Conservation (phyloP, 257 asterid species). For the Solanum verrucosum region DNA sequence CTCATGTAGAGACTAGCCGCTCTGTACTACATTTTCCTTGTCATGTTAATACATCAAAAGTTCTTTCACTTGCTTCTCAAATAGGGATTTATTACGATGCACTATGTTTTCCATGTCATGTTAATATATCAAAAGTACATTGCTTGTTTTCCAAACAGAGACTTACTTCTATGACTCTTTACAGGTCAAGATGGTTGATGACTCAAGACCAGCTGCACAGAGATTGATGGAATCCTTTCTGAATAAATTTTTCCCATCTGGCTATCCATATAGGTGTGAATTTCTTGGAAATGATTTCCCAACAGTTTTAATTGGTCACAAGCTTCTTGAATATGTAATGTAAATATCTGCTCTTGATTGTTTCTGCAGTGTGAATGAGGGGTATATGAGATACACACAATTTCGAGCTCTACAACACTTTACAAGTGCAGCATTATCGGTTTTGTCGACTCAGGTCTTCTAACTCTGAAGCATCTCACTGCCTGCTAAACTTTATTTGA, state of each 20-base stretch:
- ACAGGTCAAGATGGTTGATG: slow-evolving; percentile 75
- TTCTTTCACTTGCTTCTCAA: neutral
- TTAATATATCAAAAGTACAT: neutral
- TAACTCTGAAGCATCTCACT: slow-evolving; percentile 1
- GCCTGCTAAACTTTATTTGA: neutral
- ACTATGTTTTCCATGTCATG: neutral
- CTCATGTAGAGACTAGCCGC: neutral
- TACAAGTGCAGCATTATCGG: slow-evolving; percentile 86
- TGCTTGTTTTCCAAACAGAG: neutral
- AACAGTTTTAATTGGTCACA: neutral
- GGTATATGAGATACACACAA: slow-evolving; percentile 89
- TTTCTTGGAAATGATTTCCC: neutral
- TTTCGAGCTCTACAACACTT: slow-evolving; percentile 95
- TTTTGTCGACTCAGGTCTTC: slow-evolving; percentile 93
- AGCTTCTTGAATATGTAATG: neutral
- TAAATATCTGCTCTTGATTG: neutral
- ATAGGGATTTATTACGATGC: neutral
- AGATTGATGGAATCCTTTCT: slow-evolving; percentile 60
- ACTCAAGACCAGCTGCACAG: slow-evolving; percentile 58
- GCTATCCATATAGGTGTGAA: slow-evolving; percentile 81
- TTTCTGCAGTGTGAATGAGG: slow-evolving; percentile 81
- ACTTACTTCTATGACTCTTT: neutral
- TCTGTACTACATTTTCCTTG: neutral
- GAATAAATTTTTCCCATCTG: slow-evolving; percentile 87
- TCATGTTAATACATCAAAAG: neutral